These are phyloP conservation scores for Aspergillus hiratsukae DNA, from an alignment of 2,329 filamentous ascomycete genomes.

Conservation along the genomic window DNA sequence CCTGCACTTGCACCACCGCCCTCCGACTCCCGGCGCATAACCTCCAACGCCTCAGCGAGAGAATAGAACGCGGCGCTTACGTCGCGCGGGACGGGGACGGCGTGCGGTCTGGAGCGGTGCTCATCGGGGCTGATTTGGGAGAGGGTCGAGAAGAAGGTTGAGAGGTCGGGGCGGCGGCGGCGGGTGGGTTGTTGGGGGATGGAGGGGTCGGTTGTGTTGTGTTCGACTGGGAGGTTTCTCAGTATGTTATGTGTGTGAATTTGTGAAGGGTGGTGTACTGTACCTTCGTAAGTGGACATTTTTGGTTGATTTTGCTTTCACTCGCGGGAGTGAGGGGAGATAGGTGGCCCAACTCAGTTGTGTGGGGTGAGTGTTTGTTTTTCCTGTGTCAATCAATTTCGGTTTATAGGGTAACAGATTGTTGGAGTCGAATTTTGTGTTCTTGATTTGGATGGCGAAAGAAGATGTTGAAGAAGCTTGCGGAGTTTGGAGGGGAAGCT, in stretches of 20 bases:
- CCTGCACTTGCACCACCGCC: conserved; percentile 35
- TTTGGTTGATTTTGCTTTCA: conserved; percentile 10
- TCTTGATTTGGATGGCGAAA: not conserved
- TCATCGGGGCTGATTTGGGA: conserved; percentile 51
- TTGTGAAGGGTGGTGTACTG: not conserved
- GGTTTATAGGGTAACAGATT: too few relatives aligned
- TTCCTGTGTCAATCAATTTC: not conserved
- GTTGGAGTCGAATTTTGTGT: too few relatives aligned
- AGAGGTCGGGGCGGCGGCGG: conserved; percentile 58
- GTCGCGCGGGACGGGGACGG: conserved; percentile 57
- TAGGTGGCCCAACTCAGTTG: conserved; percentile 4
- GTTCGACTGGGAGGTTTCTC: conserved; percentile 32
- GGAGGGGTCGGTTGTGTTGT: conserved; percentile 35
- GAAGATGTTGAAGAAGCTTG: not conserved
- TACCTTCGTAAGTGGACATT: conserved; percentile 43
- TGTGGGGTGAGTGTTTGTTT: conserved; percentile 4
- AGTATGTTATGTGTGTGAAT: conserved; percentile 4
- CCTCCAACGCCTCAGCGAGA: conserved; percentile 57
- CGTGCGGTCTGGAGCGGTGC: conserved; percentile 52
- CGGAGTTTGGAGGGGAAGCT: not conserved
- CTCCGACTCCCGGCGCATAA: conserved; percentile 50
- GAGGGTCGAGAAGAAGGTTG: conserved; percentile 61
- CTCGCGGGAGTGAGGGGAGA: conserved; percentile 5
- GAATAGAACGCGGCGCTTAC: conserved; percentile 56
- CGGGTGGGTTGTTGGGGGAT: conserved; percentile 23